Evolutionary conservation across 495 filamentous ascomycete species (phyloP).

Genomic region (Podospora pseudopauciseta): DNA sequence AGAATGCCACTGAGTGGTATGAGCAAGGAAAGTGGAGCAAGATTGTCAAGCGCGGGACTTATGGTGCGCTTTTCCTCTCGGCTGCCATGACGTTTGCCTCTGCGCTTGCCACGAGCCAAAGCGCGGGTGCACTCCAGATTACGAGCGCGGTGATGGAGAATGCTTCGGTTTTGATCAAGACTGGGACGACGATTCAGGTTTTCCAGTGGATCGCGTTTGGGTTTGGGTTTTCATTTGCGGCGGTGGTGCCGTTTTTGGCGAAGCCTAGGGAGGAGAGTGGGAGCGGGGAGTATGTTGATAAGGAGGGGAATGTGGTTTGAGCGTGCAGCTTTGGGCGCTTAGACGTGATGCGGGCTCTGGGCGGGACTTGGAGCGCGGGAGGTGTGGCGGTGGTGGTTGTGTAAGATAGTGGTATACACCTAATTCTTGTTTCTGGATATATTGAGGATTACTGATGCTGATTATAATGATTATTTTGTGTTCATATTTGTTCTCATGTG

Average conservation of each 20-base stretch:
- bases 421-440: background rate
- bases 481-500: background rate
- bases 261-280: background rate
- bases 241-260: slow-evolving; percentile 25
- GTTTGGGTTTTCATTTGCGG: slow-evolving; percentile 26
- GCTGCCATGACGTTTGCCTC: slow-evolving; percentile 24
- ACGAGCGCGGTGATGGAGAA: slow-evolving; percentile 15
- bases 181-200: slow-evolving; percentile 31
- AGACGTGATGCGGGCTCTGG: background rate
- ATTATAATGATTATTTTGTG: background rate
- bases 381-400: background rate
- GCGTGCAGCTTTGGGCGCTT: background rate
- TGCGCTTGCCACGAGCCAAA: slow-evolving; percentile 28
- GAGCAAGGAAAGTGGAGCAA: slow-evolving; percentile 13
- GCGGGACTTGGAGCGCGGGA: background rate
- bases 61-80: slow-evolving; percentile 23
- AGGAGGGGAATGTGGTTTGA: slow-evolving; percentile 7
- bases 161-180: slow-evolving; percentile 21
- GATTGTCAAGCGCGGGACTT: slow-evolving; percentile 26
- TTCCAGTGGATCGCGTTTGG: slow-evolving; percentile 36
- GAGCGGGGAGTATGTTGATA: slow-evolving; percentile 7
- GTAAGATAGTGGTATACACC: background rate
- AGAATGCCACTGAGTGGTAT: background rate
- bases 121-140: slow-evolving; percentile 23
- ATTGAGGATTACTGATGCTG: background rate